Evolutionary conservation across 1,139 yeast genomes (phyloP).

Genomic region (Pichia sp.): DNA sequence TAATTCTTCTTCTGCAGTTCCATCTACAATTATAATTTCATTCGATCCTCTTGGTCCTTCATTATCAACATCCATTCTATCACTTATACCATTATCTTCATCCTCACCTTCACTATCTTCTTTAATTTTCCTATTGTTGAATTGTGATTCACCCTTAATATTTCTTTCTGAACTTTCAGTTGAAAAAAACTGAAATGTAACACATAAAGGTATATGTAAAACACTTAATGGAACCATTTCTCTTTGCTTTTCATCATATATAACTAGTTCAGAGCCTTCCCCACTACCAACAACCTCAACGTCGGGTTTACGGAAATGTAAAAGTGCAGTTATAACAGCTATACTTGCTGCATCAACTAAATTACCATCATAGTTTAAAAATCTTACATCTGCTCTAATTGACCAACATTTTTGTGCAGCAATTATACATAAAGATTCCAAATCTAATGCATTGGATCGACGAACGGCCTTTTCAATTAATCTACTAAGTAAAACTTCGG

Average conservation of each 20-base stretch:
- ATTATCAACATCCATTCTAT: constrained; percentile 9
- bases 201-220: constrained; percentile 83
- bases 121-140: background rate
- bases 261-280: constrained; percentile 36
- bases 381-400: constrained; percentile 82
- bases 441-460: constrained; percentile 82
- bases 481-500: constrained; percentile 72
- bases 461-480: constrained; percentile 86
- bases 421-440: constrained; percentile 81
- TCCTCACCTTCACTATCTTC: constrained; percentile 8
- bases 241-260: constrained; percentile 69
- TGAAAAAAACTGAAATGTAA: constrained; percentile 81
- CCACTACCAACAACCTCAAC: constrained; percentile 63
- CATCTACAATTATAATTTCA: constrained; percentile 69
- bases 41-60: constrained; percentile 18
- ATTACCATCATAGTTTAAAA: constrained; percentile 86
- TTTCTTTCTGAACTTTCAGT: constrained; percentile 58
- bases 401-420: constrained; percentile 93
- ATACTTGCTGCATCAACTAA: constrained; percentile 84
- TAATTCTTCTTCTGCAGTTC: constrained; percentile 69
- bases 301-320: constrained; percentile 82
- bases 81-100: constrained; percentile 8
- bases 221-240: constrained; percentile 83
- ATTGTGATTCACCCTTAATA: constrained; percentile 53
- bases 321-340: constrained; percentile 80